Evolutionary conservation across 1,284 basidiomycete species (phyloP).

Genomic region (Cutaneotrichosporon dermatis): DNA sequence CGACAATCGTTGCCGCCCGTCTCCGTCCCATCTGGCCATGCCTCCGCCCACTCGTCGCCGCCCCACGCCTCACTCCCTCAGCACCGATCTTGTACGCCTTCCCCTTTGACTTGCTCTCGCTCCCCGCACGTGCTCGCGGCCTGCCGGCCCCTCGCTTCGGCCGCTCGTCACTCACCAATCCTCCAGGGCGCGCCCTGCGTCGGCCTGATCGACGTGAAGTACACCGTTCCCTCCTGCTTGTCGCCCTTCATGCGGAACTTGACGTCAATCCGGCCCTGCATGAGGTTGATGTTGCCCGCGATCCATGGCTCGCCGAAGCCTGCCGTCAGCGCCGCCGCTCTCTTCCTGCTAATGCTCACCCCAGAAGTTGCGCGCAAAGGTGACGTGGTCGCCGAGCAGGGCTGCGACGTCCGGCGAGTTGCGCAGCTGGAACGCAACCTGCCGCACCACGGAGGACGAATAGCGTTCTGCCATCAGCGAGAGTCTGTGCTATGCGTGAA

Average conservation of each 20-base stretch:
- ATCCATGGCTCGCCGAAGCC: constrained; percentile 49
- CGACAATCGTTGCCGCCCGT: too few species aligned
- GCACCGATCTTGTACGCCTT: too few species aligned
- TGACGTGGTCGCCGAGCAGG: constrained; percentile 39
- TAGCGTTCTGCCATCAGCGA: constrained; percentile 38
- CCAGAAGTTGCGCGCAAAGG: constrained; percentile 42
- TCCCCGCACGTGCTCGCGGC: too few species aligned
- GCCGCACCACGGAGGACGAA: constrained; percentile 43
- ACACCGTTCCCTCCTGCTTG: constrained; percentile 45
- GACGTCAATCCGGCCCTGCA: constrained; percentile 49
- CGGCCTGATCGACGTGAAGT: constrained; percentile 49
- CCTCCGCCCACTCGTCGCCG: too few species aligned
- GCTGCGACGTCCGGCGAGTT: constrained; percentile 40
- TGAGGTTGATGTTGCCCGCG: constrained; percentile 45
- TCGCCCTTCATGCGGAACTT: constrained; percentile 45
- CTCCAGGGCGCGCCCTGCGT: constrained; percentile 43
- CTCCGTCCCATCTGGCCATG: too few species aligned
- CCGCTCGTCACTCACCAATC: constrained; percentile 29
- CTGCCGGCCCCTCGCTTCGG: too few species aligned
- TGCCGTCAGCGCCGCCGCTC: constrained; percentile 1
- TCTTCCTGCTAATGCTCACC: constrained; percentile 30
- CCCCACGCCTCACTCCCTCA: too few species aligned
- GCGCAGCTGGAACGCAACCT: constrained; percentile 45
- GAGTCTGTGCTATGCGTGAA: too few species aligned
- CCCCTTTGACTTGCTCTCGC: too few species aligned